Percentiles rank a stretch among this genome's conserved stretches.
Conservation (phyloP, 2,329 filamentous ascomycete species). For the Penicillium sp. region DNA sequence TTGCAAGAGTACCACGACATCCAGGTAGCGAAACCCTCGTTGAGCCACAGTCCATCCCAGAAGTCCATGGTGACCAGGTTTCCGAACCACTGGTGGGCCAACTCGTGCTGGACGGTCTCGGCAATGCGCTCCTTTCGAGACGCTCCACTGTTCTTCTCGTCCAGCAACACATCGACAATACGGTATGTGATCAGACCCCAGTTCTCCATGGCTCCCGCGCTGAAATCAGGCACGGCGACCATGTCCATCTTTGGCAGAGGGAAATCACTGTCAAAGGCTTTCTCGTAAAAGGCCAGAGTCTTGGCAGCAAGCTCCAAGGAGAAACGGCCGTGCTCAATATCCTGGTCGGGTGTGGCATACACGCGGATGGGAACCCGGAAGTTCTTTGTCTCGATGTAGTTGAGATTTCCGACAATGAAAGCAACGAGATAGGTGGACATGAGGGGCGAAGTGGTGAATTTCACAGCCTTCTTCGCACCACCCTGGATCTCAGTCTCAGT, state of each 20-base stretch:
- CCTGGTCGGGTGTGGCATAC: conserved; percentile 85
- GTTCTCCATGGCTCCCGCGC: conserved; percentile 96
- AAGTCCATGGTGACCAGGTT: conserved; percentile 98
- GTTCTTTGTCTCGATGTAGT: conserved; percentile 85
- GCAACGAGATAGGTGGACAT: conserved; percentile 97
- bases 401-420: conserved; percentile 90
- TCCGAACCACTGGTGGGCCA: conserved; percentile 98
- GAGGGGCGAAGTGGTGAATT: conserved; percentile 84
- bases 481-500: conserved; percentile 71
- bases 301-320: conserved; percentile 84
- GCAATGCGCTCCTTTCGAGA: conserved; percentile 89
- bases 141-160: conserved; percentile 87
- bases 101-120: conserved; percentile 92
- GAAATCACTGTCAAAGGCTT: conserved; percentile 84
- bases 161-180: conserved; percentile 83
- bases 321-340: conserved; percentile 89
- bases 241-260: conserved; percentile 94
- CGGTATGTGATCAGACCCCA: conserved; percentile 96
- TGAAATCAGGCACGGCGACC: conserved; percentile 94
- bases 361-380: conserved; percentile 91
- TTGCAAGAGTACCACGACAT: conserved; percentile 96
- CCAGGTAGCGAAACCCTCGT: conserved; percentile 88
- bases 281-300: conserved; percentile 91
- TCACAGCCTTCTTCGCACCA: conserved; percentile 75
- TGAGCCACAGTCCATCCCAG: conserved; percentile 97